Base-by-base conservation (phyloP, 441 rosid species). In the Euphorbia schlechtendalii region DNA sequence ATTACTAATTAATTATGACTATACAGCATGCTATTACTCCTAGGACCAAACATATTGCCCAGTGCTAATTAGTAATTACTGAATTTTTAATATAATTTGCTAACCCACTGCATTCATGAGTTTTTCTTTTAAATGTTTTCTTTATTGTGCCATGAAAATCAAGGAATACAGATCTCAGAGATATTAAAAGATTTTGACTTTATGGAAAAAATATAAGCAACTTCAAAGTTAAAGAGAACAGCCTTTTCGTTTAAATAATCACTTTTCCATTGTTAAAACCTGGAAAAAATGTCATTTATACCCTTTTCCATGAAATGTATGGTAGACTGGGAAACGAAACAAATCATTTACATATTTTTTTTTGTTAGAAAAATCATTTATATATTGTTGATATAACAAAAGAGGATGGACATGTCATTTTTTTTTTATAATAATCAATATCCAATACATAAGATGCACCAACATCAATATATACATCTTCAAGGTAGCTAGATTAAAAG, bases 401-500 rank as follows among this genome's bases (percentile, higher is more conserved):
- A 18, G 34, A 57, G 45, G 21, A 41, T 25, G 53, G 59, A 61
- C 66, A 32, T 8, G 45, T 10, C 45, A 69, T n/a, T n/a, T n/a
- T n/a, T n/a, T 54, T 59, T 13, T 40, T 18, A 69, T 55, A 69
- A 30, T 46, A 62, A 30, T 54, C 24, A 62, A n/a, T n/a, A n/a
- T n/a, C n/a, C n/a, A 32, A 21, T 9, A 3, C 1, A 52, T 61
- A 21, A 61, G 68, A 55, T 69, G 41, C 61, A 45, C 55, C 36
- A 54, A 55, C 46, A 55, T 43, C 45, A 53, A 43, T 54, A 38
- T 7, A n/a, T n/a, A 14, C 4, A 43, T 49, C 24, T 52, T 12
- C 24, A 22, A 8, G 12, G 21, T 15, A 41, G 59, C 21, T 40
- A 5, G 66, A 61, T 53, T 43, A 69, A 61, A 62, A 27, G n/a